Evolutionary conservation across 495 filamentous ascomycete genomes (phyloP).

Genomic region (Viridothelium virens): DNA sequence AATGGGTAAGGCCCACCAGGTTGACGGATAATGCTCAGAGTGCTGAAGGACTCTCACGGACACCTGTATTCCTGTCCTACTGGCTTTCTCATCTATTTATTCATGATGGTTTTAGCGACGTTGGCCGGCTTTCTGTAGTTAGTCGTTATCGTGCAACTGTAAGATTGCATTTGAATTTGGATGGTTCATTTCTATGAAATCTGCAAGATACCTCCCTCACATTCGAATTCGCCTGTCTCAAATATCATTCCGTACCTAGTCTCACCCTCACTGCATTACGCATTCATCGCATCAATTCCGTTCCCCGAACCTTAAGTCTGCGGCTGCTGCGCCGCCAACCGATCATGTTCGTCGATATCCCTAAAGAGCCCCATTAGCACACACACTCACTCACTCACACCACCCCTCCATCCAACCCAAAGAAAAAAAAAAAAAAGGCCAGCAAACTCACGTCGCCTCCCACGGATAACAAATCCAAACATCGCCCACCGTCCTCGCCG

Average conservation of each 20-base stretch:
- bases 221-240: neutral
- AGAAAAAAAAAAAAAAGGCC: constrained; percentile 14
- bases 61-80: too few species aligned
- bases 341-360: constrained; percentile 90
- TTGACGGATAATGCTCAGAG: too few species aligned
- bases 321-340: constrained; percentile 44
- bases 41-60: too few species aligned
- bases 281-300: neutral
- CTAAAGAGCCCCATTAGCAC: constrained; percentile 36
- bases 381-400: neutral
- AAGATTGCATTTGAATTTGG: too few species aligned
- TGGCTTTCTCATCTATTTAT: too few species aligned
- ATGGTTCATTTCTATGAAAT: too few species aligned
- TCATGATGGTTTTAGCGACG: too few species aligned
- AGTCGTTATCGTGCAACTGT: too few species aligned
- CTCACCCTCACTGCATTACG: neutral
- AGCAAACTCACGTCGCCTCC: constrained; percentile 67
- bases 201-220: too few species aligned
- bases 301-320: neutral
- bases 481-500: constrained; percentile 79
- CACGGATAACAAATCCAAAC: constrained; percentile 99
- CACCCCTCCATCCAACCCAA: neutral
- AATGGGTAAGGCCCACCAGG: too few species aligned
- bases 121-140: too few species aligned
- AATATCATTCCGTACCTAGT: neutral